These are phyloP conservation scores for Verruconis gallopava DNA, from an alignment of 2,329 filamentous ascomycete genomes.

Conservation along the genomic window DNA sequence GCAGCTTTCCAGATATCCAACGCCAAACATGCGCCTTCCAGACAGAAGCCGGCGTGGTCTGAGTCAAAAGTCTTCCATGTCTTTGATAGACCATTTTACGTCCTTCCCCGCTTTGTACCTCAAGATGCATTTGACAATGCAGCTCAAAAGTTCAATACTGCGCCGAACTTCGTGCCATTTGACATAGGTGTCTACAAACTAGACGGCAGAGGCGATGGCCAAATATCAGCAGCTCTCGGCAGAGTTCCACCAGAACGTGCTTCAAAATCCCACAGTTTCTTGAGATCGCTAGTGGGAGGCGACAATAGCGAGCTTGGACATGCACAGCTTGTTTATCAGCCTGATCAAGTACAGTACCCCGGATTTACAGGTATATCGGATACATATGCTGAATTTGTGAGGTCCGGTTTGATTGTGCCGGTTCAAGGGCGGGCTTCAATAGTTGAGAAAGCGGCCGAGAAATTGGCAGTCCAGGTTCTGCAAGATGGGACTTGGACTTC, in stretches of 20 bases:
- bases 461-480: background rate
- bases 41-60: constrained; percentile 16
- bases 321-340: constrained; percentile 26
- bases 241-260: constrained; percentile 49
- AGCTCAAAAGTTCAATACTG: background rate
- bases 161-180: background rate
- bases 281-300: constrained; percentile 29
- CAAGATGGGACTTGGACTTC: background rate
- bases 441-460: constrained; percentile 11
- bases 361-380: constrained; percentile 59
- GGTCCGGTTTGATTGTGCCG: constrained; percentile 39
- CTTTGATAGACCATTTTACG: constrained; percentile 57
- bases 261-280: constrained; percentile 37
- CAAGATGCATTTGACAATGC: constrained; percentile 41
- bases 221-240: constrained; percentile 51
- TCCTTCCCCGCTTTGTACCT: constrained; percentile 44
- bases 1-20: constrained; percentile 61
- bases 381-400: constrained; percentile 60
- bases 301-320: constrained; percentile 30
- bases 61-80: constrained; percentile 53
- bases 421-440: constrained; percentile 23
- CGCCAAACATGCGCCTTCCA: constrained; percentile 38
- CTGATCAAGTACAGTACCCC: constrained; percentile 35
- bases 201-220: constrained; percentile 42
- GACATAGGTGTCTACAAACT: background rate